Evolutionary conservation across 1,284 basidiomycete genomes (phyloP).

Genomic region (Apiotrichum akiyoshidainum): DNA sequence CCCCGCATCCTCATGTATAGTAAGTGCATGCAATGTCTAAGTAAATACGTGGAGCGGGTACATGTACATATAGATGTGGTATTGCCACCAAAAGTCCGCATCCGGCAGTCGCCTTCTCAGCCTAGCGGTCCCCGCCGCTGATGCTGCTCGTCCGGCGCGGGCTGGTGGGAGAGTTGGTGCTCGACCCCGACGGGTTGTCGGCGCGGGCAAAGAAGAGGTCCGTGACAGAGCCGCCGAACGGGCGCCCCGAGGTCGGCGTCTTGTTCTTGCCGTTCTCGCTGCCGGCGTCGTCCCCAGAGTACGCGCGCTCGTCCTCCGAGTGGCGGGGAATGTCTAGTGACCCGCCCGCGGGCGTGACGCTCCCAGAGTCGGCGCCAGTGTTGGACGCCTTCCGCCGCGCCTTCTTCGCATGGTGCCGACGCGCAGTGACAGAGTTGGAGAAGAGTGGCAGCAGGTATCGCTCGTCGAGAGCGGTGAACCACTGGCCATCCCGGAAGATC

Average conservation of each 20-base stretch:
- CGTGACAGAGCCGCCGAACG: conserved; percentile 28
- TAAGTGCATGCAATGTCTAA: neutral
- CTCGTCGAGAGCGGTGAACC: conserved; percentile 96
- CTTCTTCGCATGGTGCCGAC: conserved; percentile 76
- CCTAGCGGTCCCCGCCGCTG: neutral
- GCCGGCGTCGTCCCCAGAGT: conserved; percentile 35
- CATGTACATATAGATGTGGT: too few species aligned
- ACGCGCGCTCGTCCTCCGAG: conserved; percentile 12
- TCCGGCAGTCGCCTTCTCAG: neutral
- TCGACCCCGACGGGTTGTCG: conserved; percentile 9
- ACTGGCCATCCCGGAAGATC: conserved; percentile 64
- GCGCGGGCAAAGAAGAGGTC: conserved; percentile 43
- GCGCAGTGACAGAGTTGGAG: conserved; percentile 85
- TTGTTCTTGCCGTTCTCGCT: conserved; percentile 51
- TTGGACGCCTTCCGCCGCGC: conserved; percentile 52
- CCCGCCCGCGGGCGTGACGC: conserved; percentile 29
- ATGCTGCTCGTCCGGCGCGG: neutral
- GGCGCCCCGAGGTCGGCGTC: neutral
- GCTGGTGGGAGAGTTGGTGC: neutral
- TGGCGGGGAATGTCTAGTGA: conserved; percentile 31
- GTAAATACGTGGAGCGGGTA: too few species aligned
- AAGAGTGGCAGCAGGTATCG: conserved; percentile 91
- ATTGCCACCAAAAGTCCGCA: neutral
- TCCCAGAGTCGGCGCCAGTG: conserved; percentile 31
- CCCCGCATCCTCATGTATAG: too few species aligned